Base-by-base conservation (phyloP, 768 basidiomycete species). In the Lentinula lateritia region DNA sequence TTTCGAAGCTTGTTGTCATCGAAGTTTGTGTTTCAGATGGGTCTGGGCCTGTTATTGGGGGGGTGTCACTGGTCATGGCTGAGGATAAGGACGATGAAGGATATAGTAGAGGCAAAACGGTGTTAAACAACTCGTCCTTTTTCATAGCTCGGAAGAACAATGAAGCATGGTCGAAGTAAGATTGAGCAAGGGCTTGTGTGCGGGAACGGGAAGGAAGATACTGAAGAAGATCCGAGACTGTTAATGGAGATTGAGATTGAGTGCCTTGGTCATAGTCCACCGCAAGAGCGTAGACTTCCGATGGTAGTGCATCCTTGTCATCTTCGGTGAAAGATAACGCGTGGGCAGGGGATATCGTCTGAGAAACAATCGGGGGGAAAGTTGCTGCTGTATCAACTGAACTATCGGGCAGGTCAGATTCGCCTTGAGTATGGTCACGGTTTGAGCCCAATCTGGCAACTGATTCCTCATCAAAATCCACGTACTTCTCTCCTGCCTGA, bases 121-220 rank as follows among this genome's bases (percentile, higher is more conserved):
- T 63, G 7, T 78, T 72, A 39, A 79, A 63, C 1, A 84, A 68
- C 60, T 85, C 82, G 36, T 82, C 80, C 36, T 72, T 68, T 60
- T 79, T 79, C 68, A 84, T 74, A 0, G 82, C 79, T 9, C 81
- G 72, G 69, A 82, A 83, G 69, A 83, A 83, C 61, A 75, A 77
- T 5, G 79, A 67, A 2, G 73, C 82, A 50, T 83, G 83, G 20
- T 72, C 65, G 60, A 82, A 67, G 58, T 80, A 85, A 0, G 71
- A 74, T 34, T 79, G 72, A 62, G 74, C 73, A 6, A 83, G 72
- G 9, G 70, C 53, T 23, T 65, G 66, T 0, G 81, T 82, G 1
- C 77, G 77, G 1, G 35, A 20, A 32, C 35, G 59, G 18, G 86
- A 85, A 2, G 87, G 73, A 50, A 74, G 70, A 6, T 72, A 69